A percentile compares a stretch with the other conserved stretches of the same genome.
Conservation (phyloP, 257 asterid genomes). For the Nicotiana paniculata region DNA sequence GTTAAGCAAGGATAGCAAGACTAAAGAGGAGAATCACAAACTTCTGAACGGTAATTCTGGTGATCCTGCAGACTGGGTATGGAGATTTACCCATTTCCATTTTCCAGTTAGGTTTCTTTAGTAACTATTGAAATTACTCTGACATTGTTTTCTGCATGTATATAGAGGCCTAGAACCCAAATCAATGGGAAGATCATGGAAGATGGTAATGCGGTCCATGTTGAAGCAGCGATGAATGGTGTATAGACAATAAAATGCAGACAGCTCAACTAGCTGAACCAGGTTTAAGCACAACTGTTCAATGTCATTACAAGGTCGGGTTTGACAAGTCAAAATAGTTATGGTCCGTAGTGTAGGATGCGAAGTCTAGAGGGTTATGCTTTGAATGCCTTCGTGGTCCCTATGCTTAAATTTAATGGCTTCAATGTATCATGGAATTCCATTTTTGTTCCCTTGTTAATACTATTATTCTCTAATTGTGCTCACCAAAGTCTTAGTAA, state of each 20-base stretch:
- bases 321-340: slow-evolving; percentile 2
- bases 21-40: slow-evolving; percentile 62
- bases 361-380: slow-evolving; percentile 1
- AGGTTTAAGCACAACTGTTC: slow-evolving; percentile 3
- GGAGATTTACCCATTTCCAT: not conserved
- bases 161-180: slow-evolving; percentile 51
- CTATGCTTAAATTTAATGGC: slow-evolving; percentile 13
- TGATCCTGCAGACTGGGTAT: slow-evolving; percentile 53
- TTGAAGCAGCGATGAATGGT: slow-evolving; percentile 30
- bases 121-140: not conserved
- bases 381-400: slow-evolving; percentile 1
- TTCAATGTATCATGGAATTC: slow-evolving; percentile 21
- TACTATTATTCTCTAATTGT: not conserved
- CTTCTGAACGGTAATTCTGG: slow-evolving; percentile 40
- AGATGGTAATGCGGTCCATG: slow-evolving; percentile 32
- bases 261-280: not conserved
- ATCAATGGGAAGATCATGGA: slow-evolving; percentile 42
- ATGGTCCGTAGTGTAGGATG: slow-evolving; percentile 14
- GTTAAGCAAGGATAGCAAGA: slow-evolving; percentile 53
- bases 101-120: slow-evolving; percentile 1
- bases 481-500: not conserved
- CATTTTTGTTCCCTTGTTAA: slow-evolving; percentile 1
- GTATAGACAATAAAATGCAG: slow-evolving; percentile 14
- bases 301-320: not conserved
- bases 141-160: not conserved